These are phyloP conservation scores for Curvularia sp. DNA, from an alignment of 2,329 filamentous ascomycete species.

Conservation along the genomic window DNA sequence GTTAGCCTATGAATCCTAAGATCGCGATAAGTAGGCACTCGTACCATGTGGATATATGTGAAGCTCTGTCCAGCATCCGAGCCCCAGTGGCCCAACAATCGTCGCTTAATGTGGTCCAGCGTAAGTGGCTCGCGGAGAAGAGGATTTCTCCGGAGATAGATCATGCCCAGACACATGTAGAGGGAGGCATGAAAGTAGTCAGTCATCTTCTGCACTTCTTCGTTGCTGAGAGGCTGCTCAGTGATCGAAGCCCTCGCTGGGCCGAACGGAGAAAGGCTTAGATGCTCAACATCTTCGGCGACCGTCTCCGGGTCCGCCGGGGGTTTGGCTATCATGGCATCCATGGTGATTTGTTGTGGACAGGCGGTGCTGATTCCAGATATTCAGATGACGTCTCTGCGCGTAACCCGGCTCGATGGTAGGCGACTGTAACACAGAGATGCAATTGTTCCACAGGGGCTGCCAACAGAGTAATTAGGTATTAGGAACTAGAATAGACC, in stretches of 20 bases:
- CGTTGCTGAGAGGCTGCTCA: conserved; percentile 65
- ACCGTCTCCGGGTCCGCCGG: conserved; percentile 36
- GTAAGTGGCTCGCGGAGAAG: conserved; percentile 73
- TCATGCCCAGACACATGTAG: conserved; percentile 80
- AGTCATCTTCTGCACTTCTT: conserved; percentile 72
- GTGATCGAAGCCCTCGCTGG: conserved; percentile 69
- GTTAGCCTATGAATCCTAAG: not conserved
- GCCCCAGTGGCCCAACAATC: conserved; percentile 79
- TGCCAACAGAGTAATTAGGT: not conserved
- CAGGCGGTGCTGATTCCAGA: conserved; percentile 11
- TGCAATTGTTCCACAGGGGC: not conserved
- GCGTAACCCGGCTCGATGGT: conserved; percentile 8
- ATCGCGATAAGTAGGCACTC: not conserved
- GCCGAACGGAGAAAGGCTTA: conserved; percentile 66
- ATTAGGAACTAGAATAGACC: not conserved
- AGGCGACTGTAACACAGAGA: not conserved
- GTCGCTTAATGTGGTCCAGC: conserved; percentile 73
- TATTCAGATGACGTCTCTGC: conserved; percentile 10
- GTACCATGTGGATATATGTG: conserved; percentile 77
- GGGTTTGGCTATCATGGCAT: conserved; percentile 32
- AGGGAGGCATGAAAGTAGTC: conserved; percentile 77
- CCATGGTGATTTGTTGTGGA: conserved; percentile 25
- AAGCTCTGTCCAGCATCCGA: conserved; percentile 82
- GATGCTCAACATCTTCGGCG: conserved; percentile 37
- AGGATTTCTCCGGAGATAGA: conserved; percentile 77